These are phyloP conservation scores for Knufia petricola DNA, from an alignment of 2,329 filamentous ascomycete species.

Conservation along the genomic window DNA sequence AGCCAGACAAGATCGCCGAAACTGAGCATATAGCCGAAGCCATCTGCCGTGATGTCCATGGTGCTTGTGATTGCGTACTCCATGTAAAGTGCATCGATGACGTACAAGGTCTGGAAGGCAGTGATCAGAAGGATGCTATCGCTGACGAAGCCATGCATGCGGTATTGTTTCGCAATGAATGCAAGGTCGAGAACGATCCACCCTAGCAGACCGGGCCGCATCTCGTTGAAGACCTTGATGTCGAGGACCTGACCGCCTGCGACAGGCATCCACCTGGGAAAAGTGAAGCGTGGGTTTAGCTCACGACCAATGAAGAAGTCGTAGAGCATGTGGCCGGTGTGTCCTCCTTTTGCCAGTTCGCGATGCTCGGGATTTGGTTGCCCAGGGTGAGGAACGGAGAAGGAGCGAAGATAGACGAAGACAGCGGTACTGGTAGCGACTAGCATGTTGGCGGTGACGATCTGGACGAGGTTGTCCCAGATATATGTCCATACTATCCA, in stretches of 20 bases:
- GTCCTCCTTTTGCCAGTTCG: conserved; percentile 71
- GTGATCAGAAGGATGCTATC: conserved; percentile 78
- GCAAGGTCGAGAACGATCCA: conserved; percentile 81
- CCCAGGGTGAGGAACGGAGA: conserved; percentile 55
- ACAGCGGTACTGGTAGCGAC: conserved; percentile 63
- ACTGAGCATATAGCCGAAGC: conserved; percentile 88
- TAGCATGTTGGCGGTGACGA: conserved; percentile 73
- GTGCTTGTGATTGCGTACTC: conserved; percentile 84
- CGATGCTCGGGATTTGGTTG: conserved; percentile 61
- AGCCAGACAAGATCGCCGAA: conserved; percentile 93
- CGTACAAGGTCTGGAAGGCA: conserved; percentile 68
- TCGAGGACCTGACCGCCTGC: conserved; percentile 65
- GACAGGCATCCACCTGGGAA: conserved; percentile 51
- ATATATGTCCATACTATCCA: conserved; percentile 90
- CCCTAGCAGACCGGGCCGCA: conserved; percentile 82
- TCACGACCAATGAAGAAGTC: conserved; percentile 97
- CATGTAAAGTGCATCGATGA: conserved; percentile 76
- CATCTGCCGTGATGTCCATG: conserved; percentile 87
- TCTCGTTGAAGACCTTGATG: conserved; percentile 80
- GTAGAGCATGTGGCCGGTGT: conserved; percentile 76
- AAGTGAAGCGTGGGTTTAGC: conserved; percentile 70
- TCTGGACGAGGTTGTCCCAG: conserved; percentile 77
- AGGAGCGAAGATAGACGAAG: conserved; percentile 74
- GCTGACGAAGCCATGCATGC: conserved; percentile 69
- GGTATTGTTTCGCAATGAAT: conserved; percentile 81